These are phyloP conservation scores for Hypholoma sublateritium DNA, from an alignment of 768 basidiomycete genomes.

Conservation along the genomic window DNA sequence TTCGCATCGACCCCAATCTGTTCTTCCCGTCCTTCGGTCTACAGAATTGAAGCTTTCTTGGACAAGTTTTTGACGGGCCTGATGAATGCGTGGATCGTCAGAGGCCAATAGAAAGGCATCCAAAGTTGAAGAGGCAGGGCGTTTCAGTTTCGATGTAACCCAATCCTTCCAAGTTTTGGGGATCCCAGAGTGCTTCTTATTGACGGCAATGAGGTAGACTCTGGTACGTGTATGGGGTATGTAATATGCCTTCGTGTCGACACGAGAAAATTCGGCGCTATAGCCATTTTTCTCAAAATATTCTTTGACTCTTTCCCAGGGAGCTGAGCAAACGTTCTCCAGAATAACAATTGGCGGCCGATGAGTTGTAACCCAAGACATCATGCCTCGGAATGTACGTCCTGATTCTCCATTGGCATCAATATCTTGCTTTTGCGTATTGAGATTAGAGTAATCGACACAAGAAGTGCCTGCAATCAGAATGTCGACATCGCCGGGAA, in stretches of 20 bases:
- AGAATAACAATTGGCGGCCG: slow-evolving; percentile 90
- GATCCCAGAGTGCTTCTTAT: slow-evolving; percentile 57
- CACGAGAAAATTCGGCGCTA: slow-evolving; percentile 64
- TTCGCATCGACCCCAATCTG: slow-evolving; percentile 92
- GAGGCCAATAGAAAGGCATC: slow-evolving; percentile 91
- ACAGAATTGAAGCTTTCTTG: slow-evolving; percentile 62
- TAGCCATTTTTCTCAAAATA: slow-evolving; percentile 79
- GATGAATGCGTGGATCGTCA: slow-evolving; percentile 90
- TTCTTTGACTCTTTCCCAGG: slow-evolving; percentile 75
- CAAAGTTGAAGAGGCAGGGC: slow-evolving; percentile 85
- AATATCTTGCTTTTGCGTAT: slow-evolving; percentile 89
- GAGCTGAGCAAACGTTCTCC: slow-evolving; percentile 92
- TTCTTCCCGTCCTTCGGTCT: slow-evolving; percentile 70
- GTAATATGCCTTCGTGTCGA: slow-evolving; percentile 89
- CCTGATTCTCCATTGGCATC: slow-evolving; percentile 92
- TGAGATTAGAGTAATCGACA: slow-evolving; percentile 96
- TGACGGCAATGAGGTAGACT: slow-evolving; percentile 82
- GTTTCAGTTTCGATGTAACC: slow-evolving; percentile 62
- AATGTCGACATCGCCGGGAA: slow-evolving; percentile 90
- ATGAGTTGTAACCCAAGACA: slow-evolving; percentile 86
- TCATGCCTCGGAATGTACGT: slow-evolving; percentile 92
- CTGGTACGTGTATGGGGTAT: slow-evolving; percentile 94
- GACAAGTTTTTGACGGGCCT: slow-evolving; percentile 82
- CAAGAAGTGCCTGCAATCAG: slow-evolving; percentile 94
- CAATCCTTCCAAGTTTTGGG: slow-evolving; percentile 68